Conservation (phyloP, 1,284 basidiomycete species). For the Inonotus obliquus region DNA sequence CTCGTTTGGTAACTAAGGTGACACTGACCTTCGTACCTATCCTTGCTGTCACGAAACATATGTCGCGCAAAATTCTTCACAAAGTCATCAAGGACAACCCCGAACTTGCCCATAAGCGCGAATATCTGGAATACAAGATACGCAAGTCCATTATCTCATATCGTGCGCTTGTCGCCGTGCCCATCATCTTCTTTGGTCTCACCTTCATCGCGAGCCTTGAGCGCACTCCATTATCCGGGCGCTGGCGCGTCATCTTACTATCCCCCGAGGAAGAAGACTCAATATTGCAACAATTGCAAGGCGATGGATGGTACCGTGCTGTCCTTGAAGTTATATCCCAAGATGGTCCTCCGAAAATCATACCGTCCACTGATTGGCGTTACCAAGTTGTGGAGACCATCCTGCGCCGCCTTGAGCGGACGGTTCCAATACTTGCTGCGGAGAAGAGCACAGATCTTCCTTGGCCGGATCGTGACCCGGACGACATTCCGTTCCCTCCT, state of each 20-base stretch:
- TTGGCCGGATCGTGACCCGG: conserved; percentile 49
- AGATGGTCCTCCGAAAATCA: conserved; percentile 56
- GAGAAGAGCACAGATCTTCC: conserved; percentile 49
- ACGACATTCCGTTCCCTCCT: conserved; percentile 60
- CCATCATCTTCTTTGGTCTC: conserved; percentile 64
- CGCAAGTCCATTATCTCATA: conserved; percentile 48
- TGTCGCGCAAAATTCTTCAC: conserved; percentile 34
- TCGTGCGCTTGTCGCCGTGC: conserved; percentile 60
- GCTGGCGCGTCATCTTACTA: conserved; percentile 83
- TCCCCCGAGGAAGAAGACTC: conserved; percentile 89
- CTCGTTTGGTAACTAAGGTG: conserved; percentile 61
- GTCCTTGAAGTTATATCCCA: conserved; percentile 73
- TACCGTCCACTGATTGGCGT: conserved; percentile 78
- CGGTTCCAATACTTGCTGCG: conserved; percentile 57
- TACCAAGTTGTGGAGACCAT: conserved; percentile 77
- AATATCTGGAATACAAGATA: conserved; percentile 34
- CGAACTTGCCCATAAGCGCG: conserved; percentile 35
- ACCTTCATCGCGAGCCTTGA: conserved; percentile 78
- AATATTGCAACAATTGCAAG: conserved; percentile 72
- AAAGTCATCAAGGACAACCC: conserved; percentile 43
- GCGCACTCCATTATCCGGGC: conserved; percentile 78
- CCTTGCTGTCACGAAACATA: conserved; percentile 48
- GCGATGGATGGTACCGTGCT: conserved; percentile 80
- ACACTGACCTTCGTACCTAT: conserved; percentile 69
- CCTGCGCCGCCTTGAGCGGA: conserved; percentile 66